Evolutionary conservation across 305 asterid genomes (phyloP).

Genomic region (Fraxinus platypoda): DNA sequence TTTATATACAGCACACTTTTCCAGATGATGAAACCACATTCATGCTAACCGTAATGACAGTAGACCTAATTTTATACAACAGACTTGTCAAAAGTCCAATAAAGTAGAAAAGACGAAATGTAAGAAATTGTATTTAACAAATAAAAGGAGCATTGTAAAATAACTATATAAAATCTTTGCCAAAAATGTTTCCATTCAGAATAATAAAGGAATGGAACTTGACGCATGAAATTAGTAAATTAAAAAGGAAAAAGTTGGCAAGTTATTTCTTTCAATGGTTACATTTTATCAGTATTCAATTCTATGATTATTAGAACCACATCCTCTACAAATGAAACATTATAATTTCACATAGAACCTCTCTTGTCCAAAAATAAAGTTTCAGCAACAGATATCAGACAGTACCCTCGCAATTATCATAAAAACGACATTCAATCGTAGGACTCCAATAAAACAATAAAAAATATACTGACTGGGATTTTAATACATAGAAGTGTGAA

Average conservation of each 20-base stretch:
- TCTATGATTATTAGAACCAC: conserved; percentile 14
- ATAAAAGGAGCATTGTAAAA: neutral
- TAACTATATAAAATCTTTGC: neutral
- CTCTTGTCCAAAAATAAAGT: conserved; percentile 16
- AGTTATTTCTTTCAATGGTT: neutral
- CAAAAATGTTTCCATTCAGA: neutral
- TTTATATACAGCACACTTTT: neutral
- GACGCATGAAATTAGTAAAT: neutral
- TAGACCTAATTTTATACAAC: neutral
- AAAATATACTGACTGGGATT: conserved; percentile 1
- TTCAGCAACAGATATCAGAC: conserved; percentile 4
- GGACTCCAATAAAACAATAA: neutral
- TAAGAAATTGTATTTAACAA: neutral
- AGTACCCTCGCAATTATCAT: neutral
- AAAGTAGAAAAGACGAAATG: neutral
- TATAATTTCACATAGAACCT: neutral
- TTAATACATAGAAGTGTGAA: conserved; percentile 2
- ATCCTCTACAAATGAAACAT: neutral
- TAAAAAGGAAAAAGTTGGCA: conserved; percentile 3
- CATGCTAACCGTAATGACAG: conserved; percentile 12
- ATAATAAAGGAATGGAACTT: neutral
- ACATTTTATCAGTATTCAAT: neutral
- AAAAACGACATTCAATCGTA: neutral
- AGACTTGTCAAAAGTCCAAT: neutral
- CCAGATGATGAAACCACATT: neutral